Base-by-base conservation (phyloP, 164 flowering plant genomes). In the Nelumbo lutea region DNA sequence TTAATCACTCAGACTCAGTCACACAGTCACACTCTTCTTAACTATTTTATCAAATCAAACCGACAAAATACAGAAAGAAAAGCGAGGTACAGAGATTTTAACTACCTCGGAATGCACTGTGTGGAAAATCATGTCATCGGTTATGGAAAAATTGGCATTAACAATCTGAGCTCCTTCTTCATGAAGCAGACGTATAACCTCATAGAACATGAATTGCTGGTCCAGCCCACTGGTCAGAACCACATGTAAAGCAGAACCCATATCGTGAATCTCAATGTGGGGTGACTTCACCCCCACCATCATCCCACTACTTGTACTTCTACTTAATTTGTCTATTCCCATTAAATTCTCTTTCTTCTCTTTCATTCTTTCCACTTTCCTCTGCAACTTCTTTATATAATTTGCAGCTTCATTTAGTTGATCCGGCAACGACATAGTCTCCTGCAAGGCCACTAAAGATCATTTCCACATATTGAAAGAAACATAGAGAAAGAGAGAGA, bases 151-250 rank as follows among this genome's bases (percentile, higher is more conserved):
- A 51, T 79, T 79, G 50, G 94, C 91, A 74, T 78, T 83, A 7
- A 84, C 72, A 64, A 88, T 73, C 14, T 88, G 86, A 65, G 79
- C 86, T 62, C 89, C 88, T 81, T 83, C 91, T 62, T 86, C 91
- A 3, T 84, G 83, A 41, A 86, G 76, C 50, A 83, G 46, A 0
- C 84, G 84, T 27, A 91, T 75, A 9, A 74, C 70, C 55, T 83
- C 79, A 39, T 66, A 72, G 64, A 91, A 89, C 75, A 86, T 61
- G 74, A 75, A 83, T 59, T 81, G 87, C 47, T 11, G 51, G 48
- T 83, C 82, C 64, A 78, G 58, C 9, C 83, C 84, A 68, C 88
- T 81, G 53, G 82, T 63, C 68, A 89, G 45, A 73, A 75, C 68
- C 3, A 89, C 83, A 68, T 79, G 78, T 3, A 89, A 52, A 66